A percentile compares a stretch with the other conserved stretches of the same genome.
phyloP scores from a whole-genome alignment of 2,329 filamentous ascomycete species.

The Cytospora schulzeri region DNA sequence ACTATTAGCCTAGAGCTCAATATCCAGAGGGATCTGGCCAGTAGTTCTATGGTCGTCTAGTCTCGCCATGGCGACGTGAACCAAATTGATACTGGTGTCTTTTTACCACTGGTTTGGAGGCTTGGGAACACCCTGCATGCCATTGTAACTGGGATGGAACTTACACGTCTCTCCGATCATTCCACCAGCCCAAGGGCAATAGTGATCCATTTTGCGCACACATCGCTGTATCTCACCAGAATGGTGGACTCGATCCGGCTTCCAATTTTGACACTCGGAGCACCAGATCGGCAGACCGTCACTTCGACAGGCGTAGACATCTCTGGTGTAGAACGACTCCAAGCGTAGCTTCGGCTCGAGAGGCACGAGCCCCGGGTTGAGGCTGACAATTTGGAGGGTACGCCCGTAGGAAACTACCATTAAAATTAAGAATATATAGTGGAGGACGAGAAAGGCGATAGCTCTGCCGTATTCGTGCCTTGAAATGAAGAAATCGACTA shows the following conservation, averaged over 20 bases:
- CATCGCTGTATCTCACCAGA: conserved; percentile 81
- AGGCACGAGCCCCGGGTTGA: conserved; percentile 74
- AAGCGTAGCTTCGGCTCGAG: conserved; percentile 64
- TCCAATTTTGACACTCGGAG: conserved; percentile 80
- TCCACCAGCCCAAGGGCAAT: conserved; percentile 95
- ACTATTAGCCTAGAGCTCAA: conserved; percentile 23
- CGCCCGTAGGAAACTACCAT: conserved; percentile 71
- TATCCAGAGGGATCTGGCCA: conserved; percentile 3
- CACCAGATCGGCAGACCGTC: conserved; percentile 90
- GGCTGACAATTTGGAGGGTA: conserved; percentile 66
- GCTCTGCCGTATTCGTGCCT: conserved; percentile 57
- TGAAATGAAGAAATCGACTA: conserved; percentile 72
- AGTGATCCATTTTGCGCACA: conserved; percentile 90
- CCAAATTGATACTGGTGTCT: not conserved
- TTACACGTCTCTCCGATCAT: conserved; percentile 79
- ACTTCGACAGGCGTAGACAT: conserved; percentile 80
- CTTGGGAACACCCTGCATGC: not conserved
- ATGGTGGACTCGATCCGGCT: conserved; percentile 85
- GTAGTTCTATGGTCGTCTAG: not conserved
- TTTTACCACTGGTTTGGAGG: no score
- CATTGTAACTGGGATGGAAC: conserved; percentile 33
- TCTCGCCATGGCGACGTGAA: not conserved
- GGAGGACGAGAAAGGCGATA: conserved; percentile 70
- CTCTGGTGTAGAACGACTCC: conserved; percentile 77
- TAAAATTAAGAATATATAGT: conserved; percentile 70